Conservation (phyloP, 2,329 filamentous ascomycete species). For the Paramyrothecium roridum region DNA sequence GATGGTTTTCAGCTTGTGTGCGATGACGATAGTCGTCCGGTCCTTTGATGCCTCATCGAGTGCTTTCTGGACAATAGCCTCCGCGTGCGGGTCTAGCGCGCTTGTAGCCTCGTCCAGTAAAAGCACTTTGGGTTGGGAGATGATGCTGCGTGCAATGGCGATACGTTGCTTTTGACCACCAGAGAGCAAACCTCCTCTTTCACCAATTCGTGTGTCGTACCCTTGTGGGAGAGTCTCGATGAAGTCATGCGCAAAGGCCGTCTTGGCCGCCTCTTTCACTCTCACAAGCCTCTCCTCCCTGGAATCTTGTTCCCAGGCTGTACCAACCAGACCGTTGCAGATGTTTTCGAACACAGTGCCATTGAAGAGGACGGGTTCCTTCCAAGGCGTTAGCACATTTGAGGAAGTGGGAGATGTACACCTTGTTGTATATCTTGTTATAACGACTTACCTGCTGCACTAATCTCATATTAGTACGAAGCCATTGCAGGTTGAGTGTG, state of each 20-base stretch:
- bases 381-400: not conserved
- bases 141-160: constrained; percentile 47
- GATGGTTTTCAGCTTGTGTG: constrained; percentile 55
- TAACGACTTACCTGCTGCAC: constrained; percentile 21
- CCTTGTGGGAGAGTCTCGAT: constrained; percentile 40
- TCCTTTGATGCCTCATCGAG: constrained; percentile 48
- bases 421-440: not conserved
- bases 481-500: constrained; percentile 29
- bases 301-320: constrained; percentile 26
- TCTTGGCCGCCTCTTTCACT: constrained; percentile 39
- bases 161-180: constrained; percentile 64
- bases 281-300: constrained; percentile 35
- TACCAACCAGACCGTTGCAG: constrained; percentile 40
- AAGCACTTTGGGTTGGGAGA: constrained; percentile 45
- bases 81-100: constrained; percentile 39
- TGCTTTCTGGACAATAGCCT: constrained; percentile 49
- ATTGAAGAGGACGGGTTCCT: constrained; percentile 39
- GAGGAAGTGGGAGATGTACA: not conserved
- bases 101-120: constrained; percentile 67
- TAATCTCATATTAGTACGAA: constrained; percentile 27
- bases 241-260: constrained; percentile 47
- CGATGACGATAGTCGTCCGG: constrained; percentile 62
- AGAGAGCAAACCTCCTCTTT: constrained; percentile 58
- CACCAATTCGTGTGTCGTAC: constrained; percentile 54
- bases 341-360: constrained; percentile 46